Base-by-base conservation (phyloP, 2,329 filamentous ascomycete species). In the Scorias spongiosa region DNA sequence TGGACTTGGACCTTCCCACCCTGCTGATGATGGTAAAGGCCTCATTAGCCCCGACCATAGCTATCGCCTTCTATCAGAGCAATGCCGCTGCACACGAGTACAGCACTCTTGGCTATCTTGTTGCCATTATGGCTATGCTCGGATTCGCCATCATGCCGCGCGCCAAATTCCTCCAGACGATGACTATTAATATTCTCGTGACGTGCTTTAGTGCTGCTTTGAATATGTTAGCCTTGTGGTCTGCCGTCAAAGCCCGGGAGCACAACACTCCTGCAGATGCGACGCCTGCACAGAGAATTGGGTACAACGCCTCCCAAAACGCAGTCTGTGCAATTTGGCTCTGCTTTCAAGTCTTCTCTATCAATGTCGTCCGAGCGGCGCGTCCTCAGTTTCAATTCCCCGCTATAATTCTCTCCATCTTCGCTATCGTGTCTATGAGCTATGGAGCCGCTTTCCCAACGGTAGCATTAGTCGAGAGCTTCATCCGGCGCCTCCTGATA, bases 281-380 rank as follows among this genome's bases (percentile, higher is more conserved):
- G 5, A 36, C 32, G 9, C 32, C 32, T 3, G 48, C 46, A 18
- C 48, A 51, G 42, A 56, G 54, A 4, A 51, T 51, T 12, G 54
- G 57, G 8, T 87, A 86, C 63, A 86, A 84, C 56, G 76, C 81
- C 1, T 81, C 79, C 12, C 79, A 83, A 41, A 74, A 77, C 2
- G 80, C 74, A 0, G 81, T 87, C 0, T 75, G 75, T 46, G 82
- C 65, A 0, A 65, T 85, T 2, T 87, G 79, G 78, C 67, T 87
- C 2, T 80, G 85, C 58, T 72, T 76, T 47, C 75, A 78, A 53
- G 81, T 83, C 34, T 87, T 78, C 64, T 53, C 80, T n/a, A 68
- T 75, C 46, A 85, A 85, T 56, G 63, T 72, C 1, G 51, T 84
- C 39, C 72, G 80, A 41, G 79, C 80, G 4, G 79, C 77, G 50